Evolutionary conservation across 192 early-diverging fungal genomes (phyloP).

Genomic region (Allomyces arbusculus): DNA sequence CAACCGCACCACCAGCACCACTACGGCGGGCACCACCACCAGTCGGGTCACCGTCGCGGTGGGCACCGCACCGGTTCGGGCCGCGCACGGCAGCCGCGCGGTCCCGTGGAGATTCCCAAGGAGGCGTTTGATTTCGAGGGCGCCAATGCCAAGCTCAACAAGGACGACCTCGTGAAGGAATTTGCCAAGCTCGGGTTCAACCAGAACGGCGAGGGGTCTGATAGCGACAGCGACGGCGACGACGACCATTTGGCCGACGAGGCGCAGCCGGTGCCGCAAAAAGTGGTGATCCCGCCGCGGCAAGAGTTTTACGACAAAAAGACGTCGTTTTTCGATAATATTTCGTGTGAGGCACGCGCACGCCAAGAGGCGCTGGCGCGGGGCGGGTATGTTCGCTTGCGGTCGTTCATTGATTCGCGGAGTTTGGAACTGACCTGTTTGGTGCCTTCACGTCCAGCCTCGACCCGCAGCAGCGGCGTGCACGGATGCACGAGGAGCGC

Average conservation of each 20-base stretch:
- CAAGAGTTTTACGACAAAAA: conserved; percentile 54
- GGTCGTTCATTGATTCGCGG: background rate
- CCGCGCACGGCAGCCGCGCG: conserved; percentile 15
- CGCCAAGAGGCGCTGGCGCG: conserved; percentile 33
- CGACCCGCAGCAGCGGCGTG: conserved; percentile 30
- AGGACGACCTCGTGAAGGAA: conserved; percentile 59
- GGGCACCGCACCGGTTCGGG: conserved; percentile 16
- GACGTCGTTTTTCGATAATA: conserved; percentile 88
- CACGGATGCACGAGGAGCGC: conserved; percentile 66
- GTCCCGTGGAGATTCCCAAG: conserved; percentile 38
- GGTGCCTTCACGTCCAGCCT: background rate
- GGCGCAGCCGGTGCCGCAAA: conserved; percentile 19
- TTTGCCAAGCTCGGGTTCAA: conserved; percentile 29
- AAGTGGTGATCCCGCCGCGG: conserved; percentile 24
- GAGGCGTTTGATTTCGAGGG: conserved; percentile 91
- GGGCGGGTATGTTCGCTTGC: conserved; percentile 19
- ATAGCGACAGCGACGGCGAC: conserved; percentile 8
- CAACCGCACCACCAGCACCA: conserved; percentile 15
- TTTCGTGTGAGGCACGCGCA: conserved; percentile 89
- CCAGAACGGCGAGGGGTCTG: conserved; percentile 9
- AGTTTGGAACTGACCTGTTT: background rate
- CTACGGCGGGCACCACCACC: conserved; percentile 7
- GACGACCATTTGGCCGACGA: conserved; percentile 20
- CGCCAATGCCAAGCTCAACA: conserved; percentile 88
- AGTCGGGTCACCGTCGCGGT: conserved; percentile 12